Base-by-base conservation (phyloP, 208 protist genomes). In the Trypanosoma caninum region DNA sequence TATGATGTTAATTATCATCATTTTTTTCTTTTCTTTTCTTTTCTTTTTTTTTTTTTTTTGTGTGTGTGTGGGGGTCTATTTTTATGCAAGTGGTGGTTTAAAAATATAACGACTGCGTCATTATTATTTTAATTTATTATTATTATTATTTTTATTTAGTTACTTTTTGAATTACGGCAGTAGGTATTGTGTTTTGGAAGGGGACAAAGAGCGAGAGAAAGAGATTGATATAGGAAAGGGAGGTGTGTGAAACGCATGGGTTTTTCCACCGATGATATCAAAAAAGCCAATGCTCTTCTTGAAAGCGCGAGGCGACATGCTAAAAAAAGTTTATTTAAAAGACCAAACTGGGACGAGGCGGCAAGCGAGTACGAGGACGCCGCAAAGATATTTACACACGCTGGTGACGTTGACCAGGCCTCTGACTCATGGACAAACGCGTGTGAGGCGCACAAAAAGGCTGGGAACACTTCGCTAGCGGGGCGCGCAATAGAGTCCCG, bases 361-460 rank as follows among this genome's bases (percentile, higher is more conserved):
- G 87, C 80, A 0, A 75, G 71, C 18, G 82, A 87, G 27, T 91
- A 80, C 40, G 82, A 91, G 30, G 77, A 79, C 22, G 87, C 87
- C 1, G 83, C 80, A 16, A 81, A 76, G 58, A 79, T 91, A 44
- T 94, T 86, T 58, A 63, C 76, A 18, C 66, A 76, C 40, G n/a
- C 72, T 9, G 55, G 60, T 10, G 67, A 79, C 59, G 61, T 71
- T 25, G 47, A 44, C 2, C 82, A 77, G 54, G 73, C 79, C 3
- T 53, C 48, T 27, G 72, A 84, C 2, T 71, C 77, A 10, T 87
- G 73, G 72, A 60, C 50, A 18, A 53, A 48, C 2, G 78, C 82
- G 28, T 76, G 74, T 18, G 40, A 74, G 28, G 68, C 72, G 23
- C 63, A 86, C 40, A 42, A 72, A 55, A 85, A 86, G 47, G 78